Conservation (phyloP, 148 eudicot genomes). For the Salicornia ramosissima region DNA sequence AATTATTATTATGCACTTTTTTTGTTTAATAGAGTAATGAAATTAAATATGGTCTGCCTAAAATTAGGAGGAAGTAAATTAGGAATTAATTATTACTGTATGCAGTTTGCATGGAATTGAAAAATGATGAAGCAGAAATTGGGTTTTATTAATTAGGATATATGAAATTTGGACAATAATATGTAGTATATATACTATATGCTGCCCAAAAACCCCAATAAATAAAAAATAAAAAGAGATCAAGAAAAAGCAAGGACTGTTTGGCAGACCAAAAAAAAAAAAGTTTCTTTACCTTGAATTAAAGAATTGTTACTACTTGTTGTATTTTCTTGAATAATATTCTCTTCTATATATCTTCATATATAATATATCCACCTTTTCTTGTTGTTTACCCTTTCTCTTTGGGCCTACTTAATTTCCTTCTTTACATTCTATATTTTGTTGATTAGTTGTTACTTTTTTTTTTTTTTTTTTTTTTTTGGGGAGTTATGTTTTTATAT, state of each 20-base stretch:
- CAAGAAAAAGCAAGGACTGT: no score
- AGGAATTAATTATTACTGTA: background rate
- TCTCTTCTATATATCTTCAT: background rate
- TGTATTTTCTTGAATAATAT: background rate
- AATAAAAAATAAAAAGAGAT: background rate
- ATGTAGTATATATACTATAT: no score
- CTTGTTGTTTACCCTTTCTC: slow-evolving; percentile 31
- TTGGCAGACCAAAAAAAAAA: slow-evolving; percentile 13
- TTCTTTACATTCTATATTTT: slow-evolving; percentile 5
- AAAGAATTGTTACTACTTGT: slow-evolving; percentile 21
- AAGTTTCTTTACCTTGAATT: slow-evolving; percentile 29
- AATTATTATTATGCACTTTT: background rate
- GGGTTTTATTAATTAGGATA: slow-evolving; percentile 1
- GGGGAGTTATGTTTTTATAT: no score
- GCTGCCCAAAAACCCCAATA: no score
- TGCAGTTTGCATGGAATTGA: slow-evolving; percentile 5
- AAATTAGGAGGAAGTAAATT: slow-evolving; percentile 1
- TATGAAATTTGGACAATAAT: background rate
- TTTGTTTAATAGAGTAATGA: background rate
- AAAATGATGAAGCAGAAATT: background rate
- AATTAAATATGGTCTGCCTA: no score
- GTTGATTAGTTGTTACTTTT: no score
- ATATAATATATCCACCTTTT: background rate
- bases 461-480: no score
- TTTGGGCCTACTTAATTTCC: slow-evolving; percentile 1